Base-by-base conservation (phyloP, 768 basidiomycete species). In the Tylopilus rubrobrunneus region DNA sequence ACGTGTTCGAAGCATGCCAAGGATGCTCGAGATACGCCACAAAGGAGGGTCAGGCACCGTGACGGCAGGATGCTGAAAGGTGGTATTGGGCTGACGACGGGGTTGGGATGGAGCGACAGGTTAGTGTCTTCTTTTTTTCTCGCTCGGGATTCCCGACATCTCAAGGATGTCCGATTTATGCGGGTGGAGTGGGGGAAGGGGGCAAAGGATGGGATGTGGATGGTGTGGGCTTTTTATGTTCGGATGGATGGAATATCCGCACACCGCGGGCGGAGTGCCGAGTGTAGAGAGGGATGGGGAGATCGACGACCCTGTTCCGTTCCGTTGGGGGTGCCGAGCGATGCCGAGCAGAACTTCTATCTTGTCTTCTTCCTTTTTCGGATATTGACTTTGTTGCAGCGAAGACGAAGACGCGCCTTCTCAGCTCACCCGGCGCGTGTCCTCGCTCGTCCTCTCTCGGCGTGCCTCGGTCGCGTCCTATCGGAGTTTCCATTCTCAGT, bases 341-440 rank as follows among this genome's bases (percentile, higher is more conserved):
- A 14, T 58, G 48, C 57, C 34, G 50, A 48, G 28, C 17, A 7
- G 34, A 31, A 1, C 56, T 62, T 56, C 45, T 45, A 42, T 51
- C 8, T 48, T 59, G 34, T n/a, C 27, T 49, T 31, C 6, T 40
- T 52, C 56, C 31, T 50, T 55, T 47, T 50, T 10, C 10, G 47
- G 52, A 44, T 21, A 40, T 7, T 50, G 48, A 58, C 45, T 31
- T 25, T 42, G 7, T 51, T 64, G 49, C 65, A 85, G 84, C 51
- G 86, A 87, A 72, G 86, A 87, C 67, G 86, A 87, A 73, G 83
- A 85, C 53, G 84, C 85, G 0, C 85, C 85, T 6, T 85, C 83
- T 0, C 76, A 82, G 2, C 76, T 87, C 12, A 87, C 86, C 0
- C 75, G 78, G 10, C 81, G 85, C 8, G 68, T 87, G 6, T 86